Evolutionary conservation across 1,284 basidiomycete genomes (phyloP).

Genomic region (Pseudozyma pruni): DNA sequence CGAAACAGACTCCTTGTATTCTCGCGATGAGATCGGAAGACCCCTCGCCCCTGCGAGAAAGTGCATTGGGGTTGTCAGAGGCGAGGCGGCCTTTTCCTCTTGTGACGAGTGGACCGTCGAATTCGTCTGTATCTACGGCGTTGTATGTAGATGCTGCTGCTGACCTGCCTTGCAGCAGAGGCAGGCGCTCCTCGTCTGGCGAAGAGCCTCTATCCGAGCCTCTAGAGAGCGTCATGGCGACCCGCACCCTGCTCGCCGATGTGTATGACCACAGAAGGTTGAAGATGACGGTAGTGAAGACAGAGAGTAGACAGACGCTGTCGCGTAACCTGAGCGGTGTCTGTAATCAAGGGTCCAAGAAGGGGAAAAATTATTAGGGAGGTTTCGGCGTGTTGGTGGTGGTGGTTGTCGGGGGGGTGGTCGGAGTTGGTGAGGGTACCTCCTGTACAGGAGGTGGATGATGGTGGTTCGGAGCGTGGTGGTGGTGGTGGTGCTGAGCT

Average conservation of each 20-base stretch:
- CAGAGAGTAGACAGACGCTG: no score
- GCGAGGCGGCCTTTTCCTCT: background rate
- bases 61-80: background rate
- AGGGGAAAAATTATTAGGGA: no score
- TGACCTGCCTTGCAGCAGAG: slow-evolving; percentile 2
- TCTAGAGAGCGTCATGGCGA: background rate
- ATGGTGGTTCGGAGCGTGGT: no score
- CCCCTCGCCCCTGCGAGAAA: slow-evolving; percentile 3
- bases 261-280: no score
- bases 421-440: no score
- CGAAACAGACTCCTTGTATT: slow-evolving; percentile 31
- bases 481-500: no score
- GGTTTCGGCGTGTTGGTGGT: no score
- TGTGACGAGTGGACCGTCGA: slow-evolving; percentile 1
- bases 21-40: slow-evolving; percentile 20
- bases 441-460: no score
- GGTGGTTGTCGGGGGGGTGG: no score
- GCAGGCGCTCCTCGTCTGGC: slow-evolving; percentile 6
- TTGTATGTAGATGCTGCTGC: slow-evolving; percentile 4
- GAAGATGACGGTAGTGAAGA: no score
- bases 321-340: background rate
- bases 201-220: background rate
- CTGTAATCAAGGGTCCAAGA: no score
- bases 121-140: background rate
- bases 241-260: no score